Conservation (phyloP, 306 rosid genomes). For the Crotalaria pallida region DNA sequence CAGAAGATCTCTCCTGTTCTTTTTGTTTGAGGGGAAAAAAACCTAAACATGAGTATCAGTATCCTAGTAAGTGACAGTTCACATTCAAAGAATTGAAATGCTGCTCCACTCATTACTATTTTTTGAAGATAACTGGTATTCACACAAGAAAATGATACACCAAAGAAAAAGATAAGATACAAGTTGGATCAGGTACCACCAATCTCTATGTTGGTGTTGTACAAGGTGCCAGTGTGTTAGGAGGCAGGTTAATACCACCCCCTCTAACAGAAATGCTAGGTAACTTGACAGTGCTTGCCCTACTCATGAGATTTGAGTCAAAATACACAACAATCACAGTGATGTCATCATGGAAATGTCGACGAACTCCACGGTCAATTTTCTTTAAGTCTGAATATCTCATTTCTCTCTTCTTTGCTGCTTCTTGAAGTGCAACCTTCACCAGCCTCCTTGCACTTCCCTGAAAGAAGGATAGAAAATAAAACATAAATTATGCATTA, state of each 20-base stretch:
- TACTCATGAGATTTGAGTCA: slow-evolving; percentile 64
- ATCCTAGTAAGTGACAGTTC: slow-evolving; percentile 62
- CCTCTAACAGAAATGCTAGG: slow-evolving; percentile 72
- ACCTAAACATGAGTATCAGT: slow-evolving; percentile 67
- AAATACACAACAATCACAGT: slow-evolving; percentile 88
- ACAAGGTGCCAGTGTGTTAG: slow-evolving; percentile 68
- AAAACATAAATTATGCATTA: not conserved
- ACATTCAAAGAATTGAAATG: slow-evolving; percentile 66
- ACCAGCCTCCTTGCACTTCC: slow-evolving; percentile 93
- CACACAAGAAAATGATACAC: slow-evolving; percentile 70
- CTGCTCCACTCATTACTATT: slow-evolving; percentile 48
- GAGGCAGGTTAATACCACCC: slow-evolving; percentile 74
- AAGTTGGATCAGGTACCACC: slow-evolving; percentile 47
- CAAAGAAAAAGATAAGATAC: slow-evolving; percentile 29
- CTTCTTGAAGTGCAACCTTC: slow-evolving; percentile 76
- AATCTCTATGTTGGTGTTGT: slow-evolving; percentile 49
- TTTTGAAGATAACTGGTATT: slow-evolving; percentile 68
- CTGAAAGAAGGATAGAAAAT: slow-evolving; percentile 47
- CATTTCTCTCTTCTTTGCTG: slow-evolving; percentile 99
- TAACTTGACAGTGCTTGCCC: slow-evolving; percentile 66
- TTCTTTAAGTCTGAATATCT: slow-evolving; percentile 93
- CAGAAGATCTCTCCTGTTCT: slow-evolving; percentile 39
- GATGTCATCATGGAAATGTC: slow-evolving; percentile 97
- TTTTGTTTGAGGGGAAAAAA: slow-evolving; percentile 29
- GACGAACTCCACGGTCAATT: slow-evolving; percentile 94